Conservation (phyloP, 306 rosid species). For the Ormosia semicastrata region DNA sequence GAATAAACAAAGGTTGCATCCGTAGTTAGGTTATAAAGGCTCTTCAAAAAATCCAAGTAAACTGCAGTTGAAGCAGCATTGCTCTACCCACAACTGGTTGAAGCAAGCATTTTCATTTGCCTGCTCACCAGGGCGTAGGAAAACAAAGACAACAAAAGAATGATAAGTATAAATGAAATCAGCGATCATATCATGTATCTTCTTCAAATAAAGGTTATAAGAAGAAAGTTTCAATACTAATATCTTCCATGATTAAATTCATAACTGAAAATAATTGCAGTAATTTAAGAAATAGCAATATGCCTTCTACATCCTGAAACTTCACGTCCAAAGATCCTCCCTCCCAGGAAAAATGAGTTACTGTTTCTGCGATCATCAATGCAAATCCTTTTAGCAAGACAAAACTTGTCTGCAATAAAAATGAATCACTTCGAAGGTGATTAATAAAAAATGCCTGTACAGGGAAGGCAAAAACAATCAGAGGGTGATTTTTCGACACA, state of each 20-base stretch:
- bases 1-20: neutral
- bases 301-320: conserved; percentile 46
- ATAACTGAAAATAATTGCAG: conserved; percentile 41
- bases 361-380: conserved; percentile 50
- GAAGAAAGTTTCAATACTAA: conserved; percentile 26
- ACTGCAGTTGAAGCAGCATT: neutral
- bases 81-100: neutral
- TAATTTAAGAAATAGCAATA: conserved; percentile 35
- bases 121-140: neutral
- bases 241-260: conserved; percentile 47
- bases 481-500: conserved; percentile 38
- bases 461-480: conserved; percentile 59
- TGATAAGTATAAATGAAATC: conserved; percentile 18
- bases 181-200: conserved; percentile 36
- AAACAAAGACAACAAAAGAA: conserved; percentile 10
- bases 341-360: conserved; percentile 46
- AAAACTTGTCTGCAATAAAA: conserved; percentile 46
- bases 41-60: neutral
- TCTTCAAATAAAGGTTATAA: conserved; percentile 46
- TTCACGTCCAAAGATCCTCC: conserved; percentile 41
- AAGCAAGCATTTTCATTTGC: conserved; percentile 11
- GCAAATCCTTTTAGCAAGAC: conserved; percentile 48
- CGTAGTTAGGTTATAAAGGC: neutral
- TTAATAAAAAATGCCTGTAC: conserved; percentile 75
- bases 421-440: conserved; percentile 59